Evolutionary conservation across 2,329 filamentous ascomycete genomes (phyloP), one percentile per base, ranked within the genome.

Genomic region (Fusarium algeriense): DNA sequence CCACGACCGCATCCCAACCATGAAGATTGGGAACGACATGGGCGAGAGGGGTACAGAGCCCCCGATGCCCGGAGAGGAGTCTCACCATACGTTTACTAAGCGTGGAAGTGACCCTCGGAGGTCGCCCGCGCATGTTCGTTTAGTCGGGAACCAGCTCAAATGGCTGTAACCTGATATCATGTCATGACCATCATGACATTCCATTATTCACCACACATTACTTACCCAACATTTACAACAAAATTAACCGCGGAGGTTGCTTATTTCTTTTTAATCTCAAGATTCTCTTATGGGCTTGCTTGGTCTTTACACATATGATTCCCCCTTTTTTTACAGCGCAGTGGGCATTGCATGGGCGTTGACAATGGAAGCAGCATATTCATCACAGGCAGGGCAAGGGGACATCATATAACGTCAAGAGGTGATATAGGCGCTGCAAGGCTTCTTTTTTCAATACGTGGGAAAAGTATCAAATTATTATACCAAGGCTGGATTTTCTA

Each of bases 21-120:
- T 34, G 74, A 76, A 14, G 76, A 73, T 10, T 80, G 81, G 81
- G 77, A 81, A 49, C 80, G 80, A 77, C 75, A 80, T 56, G 76
- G 77, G 61, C 77, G 74, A 41, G 80, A 82, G 58, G 78, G 79
- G 26, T 79, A 80, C 58, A 75, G 73, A 30, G 71, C 78, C 50
- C 73, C 67, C 40, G 70, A 67, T 52, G 62, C 69, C 15, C 70
- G 74, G 63, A 65, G 74, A 43, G 71, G 69, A 35, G 71, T 74
- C 71, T 72, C 73, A 52, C 69, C 78, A 76, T 79, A 80, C 76
- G 78, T 80, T 76, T 76, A 77, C 49, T 68, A 53, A 68, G 64
- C 63, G 64, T 69, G 71, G 69, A 61, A 62, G 48, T 58, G 67
- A 57, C 63, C 60, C 56, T 54, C 62, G n/a, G 63, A 66, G 64